phyloP scores from a whole-genome alignment of 192 early-diverging fungal species.

The Anaeromyces robustus region DNA sequence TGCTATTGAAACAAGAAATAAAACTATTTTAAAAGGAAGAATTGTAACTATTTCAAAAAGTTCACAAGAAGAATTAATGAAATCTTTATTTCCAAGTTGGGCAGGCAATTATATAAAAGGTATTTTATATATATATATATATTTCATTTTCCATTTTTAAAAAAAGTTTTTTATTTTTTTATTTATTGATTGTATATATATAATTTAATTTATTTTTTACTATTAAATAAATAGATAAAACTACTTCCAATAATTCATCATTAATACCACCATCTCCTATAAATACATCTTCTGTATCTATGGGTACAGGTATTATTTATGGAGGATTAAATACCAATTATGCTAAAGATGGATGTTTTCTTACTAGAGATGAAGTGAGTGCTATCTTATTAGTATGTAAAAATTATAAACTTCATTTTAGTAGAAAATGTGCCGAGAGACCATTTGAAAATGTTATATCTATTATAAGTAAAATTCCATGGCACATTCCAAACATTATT shows the following conservation, averaged over 20 bases:
- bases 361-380: slow-evolving; percentile 59
- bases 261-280: background rate
- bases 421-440: slow-evolving; percentile 51
- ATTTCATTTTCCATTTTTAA: too few species aligned
- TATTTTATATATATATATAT: background rate
- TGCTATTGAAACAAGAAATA: slow-evolving; percentile 33
- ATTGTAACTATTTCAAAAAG: slow-evolving; percentile 27
- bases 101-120: slow-evolving; percentile 15
- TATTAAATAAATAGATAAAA: too few species aligned
- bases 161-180: too few species aligned
- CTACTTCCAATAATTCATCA: background rate
- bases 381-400: slow-evolving; percentile 47
- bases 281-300: background rate
- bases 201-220: too few species aligned
- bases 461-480: slow-evolving; percentile 54
- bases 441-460: slow-evolving; percentile 68
- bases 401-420: slow-evolving; percentile 65
- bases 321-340: background rate
- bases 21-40: slow-evolving; percentile 43
- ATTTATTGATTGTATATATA: too few species aligned
- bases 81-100: slow-evolving; percentile 39
- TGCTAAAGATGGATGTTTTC: slow-evolving; percentile 9
- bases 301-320: background rate
- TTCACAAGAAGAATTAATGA: slow-evolving; percentile 36
- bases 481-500: slow-evolving; percentile 44